Percentiles rank a stretch among this genome's conserved stretches.
Conservation (phyloP, 805 yeast genomes). For the Candida qinlingensis region DNA sequence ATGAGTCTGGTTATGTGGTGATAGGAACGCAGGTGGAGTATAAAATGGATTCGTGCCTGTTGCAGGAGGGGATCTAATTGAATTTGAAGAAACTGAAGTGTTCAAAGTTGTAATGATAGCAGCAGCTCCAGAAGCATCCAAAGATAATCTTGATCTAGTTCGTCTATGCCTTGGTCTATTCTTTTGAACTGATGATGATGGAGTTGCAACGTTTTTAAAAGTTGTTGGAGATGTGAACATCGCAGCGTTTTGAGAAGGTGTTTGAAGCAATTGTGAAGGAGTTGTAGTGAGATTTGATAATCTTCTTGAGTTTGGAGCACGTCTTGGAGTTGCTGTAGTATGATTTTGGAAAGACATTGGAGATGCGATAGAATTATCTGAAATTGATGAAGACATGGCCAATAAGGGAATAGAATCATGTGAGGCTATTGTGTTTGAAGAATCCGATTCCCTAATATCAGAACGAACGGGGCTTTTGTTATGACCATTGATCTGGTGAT, state of each 20-base stretch:
- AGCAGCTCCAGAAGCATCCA: constrained; percentile 31
- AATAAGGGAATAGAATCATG: constrained; percentile 27
- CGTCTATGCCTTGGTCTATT: constrained; percentile 32
- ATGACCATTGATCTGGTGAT: neutral
- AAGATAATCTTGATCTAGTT: constrained; percentile 35
- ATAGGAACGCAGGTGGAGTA: constrained; percentile 38
- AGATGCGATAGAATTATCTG: constrained; percentile 21
- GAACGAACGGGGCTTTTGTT: constrained; percentile 3
- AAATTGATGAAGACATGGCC: constrained; percentile 21
- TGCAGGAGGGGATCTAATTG: constrained; percentile 30
- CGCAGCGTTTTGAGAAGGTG: constrained; percentile 16
- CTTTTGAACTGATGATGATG: constrained; percentile 14
- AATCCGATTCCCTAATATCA: constrained; percentile 25
- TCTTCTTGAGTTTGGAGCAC: constrained; percentile 17
- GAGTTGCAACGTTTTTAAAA: constrained; percentile 8
- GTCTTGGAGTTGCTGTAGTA: constrained; percentile 32
- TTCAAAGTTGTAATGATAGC: constrained; percentile 17
- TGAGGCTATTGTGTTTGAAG: constrained; percentile 31
- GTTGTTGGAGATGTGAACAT: constrained; percentile 11
- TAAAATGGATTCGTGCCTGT: constrained; percentile 42
- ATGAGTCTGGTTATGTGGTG: constrained; percentile 29
- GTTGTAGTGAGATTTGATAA: constrained; percentile 29
- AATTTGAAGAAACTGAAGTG: constrained; percentile 15
- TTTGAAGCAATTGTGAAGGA: constrained; percentile 22
- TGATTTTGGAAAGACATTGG: constrained; percentile 27